Base-by-base conservation (phyloP, 495 filamentous ascomycete genomes). In the Podospora didyma region DNA sequence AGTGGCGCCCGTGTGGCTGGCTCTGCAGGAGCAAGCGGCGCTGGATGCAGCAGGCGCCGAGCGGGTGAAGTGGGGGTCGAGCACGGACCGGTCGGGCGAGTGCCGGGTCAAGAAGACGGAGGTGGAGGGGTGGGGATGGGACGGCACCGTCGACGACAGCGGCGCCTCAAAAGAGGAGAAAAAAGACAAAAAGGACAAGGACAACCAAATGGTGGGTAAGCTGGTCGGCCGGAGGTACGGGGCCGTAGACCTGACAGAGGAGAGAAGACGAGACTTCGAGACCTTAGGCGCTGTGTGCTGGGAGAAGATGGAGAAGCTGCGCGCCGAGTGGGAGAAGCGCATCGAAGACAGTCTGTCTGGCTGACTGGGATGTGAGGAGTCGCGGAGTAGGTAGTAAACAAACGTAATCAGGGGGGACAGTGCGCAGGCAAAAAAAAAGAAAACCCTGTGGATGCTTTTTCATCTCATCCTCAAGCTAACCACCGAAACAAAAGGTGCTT, bases 111-210 rank as follows among this genome's bases (percentile, higher is more conserved):
- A 77, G 71, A 82, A 81, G 62, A 90, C 90, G 7, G 90, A 93
- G 67, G 82, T 92, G 2, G 86, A 89, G 28, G 89, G 92, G 3
- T 96, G 92, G 91, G 92, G 90, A 0, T 83, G 82, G 76, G 84
- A 87, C 34, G 92, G 92, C 23, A 75, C 71, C 12, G 77, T 90
- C 23, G 88, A 84, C 2, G n/a, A n/a, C n/a, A n/a, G n/a, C n/a
- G n/a, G n/a, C n/a, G n/a, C n/a, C n/a, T n/a, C n/a, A n/a, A n/a
- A n/a, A n/a, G n/a, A n/a, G n/a, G 69, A 75, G 60, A 74, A 75
- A 49, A 42, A 0, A 5, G 39, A 16, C 39, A 17, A 7, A 7
- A 16, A 10, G 34, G 64, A 69, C 52, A 77, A 83, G 63, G 69
- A 64, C 5, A 57, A 24, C 2, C 24, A 28, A n/a, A 22, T 61